Base-by-base conservation (phyloP, 768 basidiomycete genomes). In the Auricularia sp. region DNA sequence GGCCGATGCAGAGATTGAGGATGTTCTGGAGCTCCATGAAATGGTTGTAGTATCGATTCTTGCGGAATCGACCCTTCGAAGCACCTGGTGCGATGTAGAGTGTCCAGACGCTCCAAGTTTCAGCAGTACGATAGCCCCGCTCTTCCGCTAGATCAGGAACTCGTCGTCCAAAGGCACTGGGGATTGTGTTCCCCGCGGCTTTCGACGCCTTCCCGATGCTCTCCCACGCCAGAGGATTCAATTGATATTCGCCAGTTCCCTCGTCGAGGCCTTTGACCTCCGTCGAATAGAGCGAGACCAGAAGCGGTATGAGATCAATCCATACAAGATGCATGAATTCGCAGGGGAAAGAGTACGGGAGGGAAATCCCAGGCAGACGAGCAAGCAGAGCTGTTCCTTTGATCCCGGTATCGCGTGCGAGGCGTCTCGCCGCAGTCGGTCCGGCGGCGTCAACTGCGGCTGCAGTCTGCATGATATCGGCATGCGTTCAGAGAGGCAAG, bases 261-360 rank as follows among this genome's bases (percentile, higher is more conserved):
- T 70, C 44, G 56, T 79, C 73, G 1, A 81, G 68, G 3, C 68
- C 76, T 67, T 82, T 82, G 73, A 73, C 81, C 13, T 69, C 66
- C 0, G 78, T 77, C 1, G 73, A 77, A 78, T 79, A 79, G 0
- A 79, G 68, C 0, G 64, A n/a, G 37, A 82, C 68, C 1, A 84
- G 72, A 61, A 77, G 79, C 24, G 68, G 70, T 34, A 80, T 66
- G 1, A 80, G 58, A 66, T 83, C 83, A 66, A 81, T 79, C 68
- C 70, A 78, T 29, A 82, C 70, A 0, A 80, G 72, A 62, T 84
- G 82, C 78, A 83, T 82, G 70, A 81, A 80, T 62, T 83, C 81
- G 66, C 77, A 76, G 0, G 80, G 80, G 29, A 59, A 59, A 4
- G 29, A 33, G 56, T 59, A 29, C 3, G 56, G 56, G 6, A 59